Conservation (phyloP, 306 rosid species). For the Astragalus glycyphyllos region DNA sequence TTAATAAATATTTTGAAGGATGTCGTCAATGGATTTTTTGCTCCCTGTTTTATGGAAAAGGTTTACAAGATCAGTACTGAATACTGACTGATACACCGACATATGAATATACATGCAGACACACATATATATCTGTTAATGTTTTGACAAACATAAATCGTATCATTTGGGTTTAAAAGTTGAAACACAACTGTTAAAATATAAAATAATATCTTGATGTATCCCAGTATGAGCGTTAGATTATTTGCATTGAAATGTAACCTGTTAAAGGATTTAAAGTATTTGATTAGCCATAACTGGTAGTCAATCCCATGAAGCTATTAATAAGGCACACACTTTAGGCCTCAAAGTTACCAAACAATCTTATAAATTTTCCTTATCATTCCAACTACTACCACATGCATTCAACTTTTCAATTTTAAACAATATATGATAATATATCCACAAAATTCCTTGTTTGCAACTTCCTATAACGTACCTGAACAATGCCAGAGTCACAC, state of each 20-base stretch:
- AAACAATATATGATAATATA: not conserved
- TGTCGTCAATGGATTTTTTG: not conserved
- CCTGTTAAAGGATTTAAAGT: slow-evolving; percentile 7
- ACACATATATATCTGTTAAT: not conserved
- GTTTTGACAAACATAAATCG: not conserved
- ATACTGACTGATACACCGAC: not conserved
- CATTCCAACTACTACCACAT: slow-evolving; percentile 18
- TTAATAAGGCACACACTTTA: not conserved
- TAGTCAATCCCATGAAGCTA: slow-evolving; percentile 9
- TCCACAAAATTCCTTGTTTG: slow-evolving; percentile 9
- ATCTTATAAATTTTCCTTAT: not conserved
- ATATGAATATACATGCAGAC: no score
- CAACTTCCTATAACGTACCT: slow-evolving; percentile 59
- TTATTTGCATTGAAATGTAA: slow-evolving; percentile 11
- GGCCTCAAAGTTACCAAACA: slow-evolving; percentile 26
- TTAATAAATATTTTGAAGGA: not conserved
- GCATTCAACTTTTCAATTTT: not conserved
- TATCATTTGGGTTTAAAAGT: slow-evolving; percentile 3
- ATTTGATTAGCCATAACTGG: slow-evolving; percentile 4
- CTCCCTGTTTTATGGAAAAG: not conserved
- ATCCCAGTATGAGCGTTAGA: no score
- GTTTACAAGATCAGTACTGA: not conserved
- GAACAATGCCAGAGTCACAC: slow-evolving; percentile 85
- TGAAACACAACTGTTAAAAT: slow-evolving; percentile 6
- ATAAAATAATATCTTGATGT: no score